Percentiles rank a stretch among this genome's conserved stretches.
Conservation (phyloP, 2,329 filamentous ascomycete genomes). For the Monosporascus sp. region DNA sequence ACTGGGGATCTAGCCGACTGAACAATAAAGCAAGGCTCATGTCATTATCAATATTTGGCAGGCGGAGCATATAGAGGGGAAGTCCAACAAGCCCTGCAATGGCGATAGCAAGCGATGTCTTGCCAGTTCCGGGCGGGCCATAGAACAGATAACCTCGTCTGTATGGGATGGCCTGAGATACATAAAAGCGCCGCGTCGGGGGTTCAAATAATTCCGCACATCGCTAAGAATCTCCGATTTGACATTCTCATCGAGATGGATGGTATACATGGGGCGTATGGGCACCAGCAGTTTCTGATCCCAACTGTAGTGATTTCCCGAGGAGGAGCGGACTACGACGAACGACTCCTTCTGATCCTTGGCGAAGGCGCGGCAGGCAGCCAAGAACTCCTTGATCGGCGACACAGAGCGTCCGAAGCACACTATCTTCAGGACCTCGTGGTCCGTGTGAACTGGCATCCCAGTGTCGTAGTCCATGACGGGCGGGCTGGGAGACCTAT, state of each 20-base stretch:
- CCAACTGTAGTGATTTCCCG: background rate
- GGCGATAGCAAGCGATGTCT: slow-evolving; percentile 28
- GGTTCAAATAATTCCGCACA: slow-evolving; percentile 1
- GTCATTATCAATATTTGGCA: slow-evolving; percentile 32
- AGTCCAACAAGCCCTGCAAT: slow-evolving; percentile 31
- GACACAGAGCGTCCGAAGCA: background rate
- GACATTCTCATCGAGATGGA: background rate
- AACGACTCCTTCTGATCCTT: background rate
- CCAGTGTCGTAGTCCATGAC: background rate
- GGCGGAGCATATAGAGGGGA: slow-evolving; percentile 30
- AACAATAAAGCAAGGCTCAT: slow-evolving; percentile 32
- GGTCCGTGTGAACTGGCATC: background rate
- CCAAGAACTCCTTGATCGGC: background rate
- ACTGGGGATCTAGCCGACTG: slow-evolving; percentile 30
- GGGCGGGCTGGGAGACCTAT: background rate
- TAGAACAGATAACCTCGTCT: slow-evolving; percentile 1
- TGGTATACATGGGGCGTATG: slow-evolving; percentile 2
- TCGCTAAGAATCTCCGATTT: slow-evolving; percentile 1
- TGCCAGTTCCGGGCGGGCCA: slow-evolving; percentile 4
- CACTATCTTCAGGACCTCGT: background rate
- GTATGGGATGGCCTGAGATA: slow-evolving; percentile 1
- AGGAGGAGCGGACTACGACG: background rate
- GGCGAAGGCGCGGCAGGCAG: background rate
- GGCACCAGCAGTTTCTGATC: slow-evolving; percentile 1
- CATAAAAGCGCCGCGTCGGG: slow-evolving; percentile 1